Base-by-base conservation (phyloP, 2,329 filamentous ascomycete species). In the Cryphonectria parasitica region DNA sequence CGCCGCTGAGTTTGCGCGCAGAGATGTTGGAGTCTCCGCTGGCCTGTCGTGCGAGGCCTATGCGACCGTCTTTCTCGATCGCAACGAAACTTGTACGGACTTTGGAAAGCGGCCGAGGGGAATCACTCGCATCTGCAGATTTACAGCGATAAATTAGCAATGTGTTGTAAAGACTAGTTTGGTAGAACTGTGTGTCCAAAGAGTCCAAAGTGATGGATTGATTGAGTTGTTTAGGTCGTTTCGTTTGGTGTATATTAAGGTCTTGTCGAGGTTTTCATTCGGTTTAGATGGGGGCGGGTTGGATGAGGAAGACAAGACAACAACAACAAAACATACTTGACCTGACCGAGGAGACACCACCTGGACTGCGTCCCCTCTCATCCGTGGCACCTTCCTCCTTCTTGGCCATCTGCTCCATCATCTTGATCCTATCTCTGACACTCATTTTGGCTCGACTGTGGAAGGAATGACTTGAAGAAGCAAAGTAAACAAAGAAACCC, bases 11-110 rank as follows among this genome's bases (percentile, higher is more conserved):
- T 67, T 80, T 81, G 43, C 80, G 77, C 25, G 77, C 77, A 10
- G 79, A 80, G 7, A 79, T 77, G 56, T 76, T 77, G 0, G 83
- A 85, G 36, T 85, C 83, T 56, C 79, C 77, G 73, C 83, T 85
- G 34, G 77, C 78, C 58, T 84, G 81, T 71, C 82, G 79, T 76
- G 82, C 83, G 41, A 89, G 79, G 62, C 87, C 87, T 74, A 89
- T 81, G 61, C 85, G 82, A 68, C 88, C 87, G 80, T 89, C 86
- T 73, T 89, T 89, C 77, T 94, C 91, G 62, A 95, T 87, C 25
- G 91, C 88, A 67, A 95, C 87, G 78, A 95, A 95, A 78, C 84
- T 92, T 52, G 91, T 92, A 74, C 91, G 88, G 60, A 94, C 89
- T 80, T 91, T 93, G 73, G 91, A 93, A 56, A 94, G 86, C 34